Evolutionary conservation across 208 protist species (phyloP).

Genomic region (Trypanosoma melophagium): DNA sequence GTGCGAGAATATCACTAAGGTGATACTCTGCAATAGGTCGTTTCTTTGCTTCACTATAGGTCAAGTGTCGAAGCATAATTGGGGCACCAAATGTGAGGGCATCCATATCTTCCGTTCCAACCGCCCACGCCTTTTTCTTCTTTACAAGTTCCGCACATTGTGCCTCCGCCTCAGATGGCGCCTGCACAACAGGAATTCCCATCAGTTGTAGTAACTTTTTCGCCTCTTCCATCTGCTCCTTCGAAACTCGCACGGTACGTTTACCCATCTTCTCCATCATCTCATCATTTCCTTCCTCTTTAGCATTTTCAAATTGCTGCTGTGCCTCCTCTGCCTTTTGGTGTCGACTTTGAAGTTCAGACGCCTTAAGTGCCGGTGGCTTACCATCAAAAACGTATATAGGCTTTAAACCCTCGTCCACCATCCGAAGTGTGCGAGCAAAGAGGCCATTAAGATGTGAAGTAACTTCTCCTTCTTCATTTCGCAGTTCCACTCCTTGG

Average conservation of each 20-base stretch:
- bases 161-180: conserved; percentile 98
- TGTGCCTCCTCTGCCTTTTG: conserved; percentile 93
- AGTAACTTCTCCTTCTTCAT: conserved; percentile 96
- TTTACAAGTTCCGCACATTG: conserved; percentile 98
- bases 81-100: conserved; percentile 97
- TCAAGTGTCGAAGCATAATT: conserved; percentile 96
- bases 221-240: conserved; percentile 97
- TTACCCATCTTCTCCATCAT: conserved; percentile 95
- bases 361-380: conserved; percentile 96
- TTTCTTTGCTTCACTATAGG: conserved; percentile 95
- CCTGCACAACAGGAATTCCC: conserved; percentile 98
- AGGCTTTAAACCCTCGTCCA: conserved; percentile 98
- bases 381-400: conserved; percentile 99
- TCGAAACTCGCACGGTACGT: conserved; percentile 92
- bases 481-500: conserved; percentile 92
- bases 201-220: conserved; percentile 98
- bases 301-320: conserved; percentile 87
- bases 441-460: conserved; percentile 98
- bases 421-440: conserved; percentile 96
- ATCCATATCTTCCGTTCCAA: conserved; percentile 99
- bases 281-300: conserved; percentile 88
- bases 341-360: conserved; percentile 90
- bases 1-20: conserved; percentile 81
- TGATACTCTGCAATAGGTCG: conserved; percentile 95
- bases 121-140: conserved; percentile 95